Evolutionary conservation across 176 grass and related monocot species (phyloP).

Genomic region (Oryza glumipatula): DNA sequence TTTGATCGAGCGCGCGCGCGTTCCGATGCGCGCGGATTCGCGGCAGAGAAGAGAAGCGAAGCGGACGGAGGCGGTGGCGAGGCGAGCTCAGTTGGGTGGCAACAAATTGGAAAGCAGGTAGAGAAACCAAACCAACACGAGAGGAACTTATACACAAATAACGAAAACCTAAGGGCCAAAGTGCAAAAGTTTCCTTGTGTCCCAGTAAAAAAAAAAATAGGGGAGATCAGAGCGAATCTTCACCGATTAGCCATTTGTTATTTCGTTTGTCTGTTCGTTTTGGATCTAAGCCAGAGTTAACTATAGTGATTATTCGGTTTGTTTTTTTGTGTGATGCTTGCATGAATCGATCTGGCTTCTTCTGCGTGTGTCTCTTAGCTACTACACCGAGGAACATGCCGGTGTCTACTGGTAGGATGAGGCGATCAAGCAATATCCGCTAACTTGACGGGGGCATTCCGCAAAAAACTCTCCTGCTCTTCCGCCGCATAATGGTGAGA

Average conservation of each 20-base stretch:
- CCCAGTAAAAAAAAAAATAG: not conserved
- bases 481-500: conserved; percentile 7
- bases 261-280: not conserved
- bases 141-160: not conserved
- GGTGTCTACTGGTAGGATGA: not conserved
- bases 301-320: not conserved
- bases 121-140: conserved; percentile 6
- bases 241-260: conserved; percentile 22
- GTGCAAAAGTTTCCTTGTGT: not conserved
- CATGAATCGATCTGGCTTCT: conserved; percentile 35
- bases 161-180: not conserved
- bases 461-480: not conserved
- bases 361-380: conserved; percentile 15
- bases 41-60: conserved; percentile 3
- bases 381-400: conserved; percentile 9
- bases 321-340: not conserved
- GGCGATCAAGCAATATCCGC: not conserved
- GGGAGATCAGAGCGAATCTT: conserved; percentile 25
- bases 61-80: conserved; percentile 2
- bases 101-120: conserved; percentile 36
- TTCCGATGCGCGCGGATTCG: conserved; percentile 1
- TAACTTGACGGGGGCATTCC: not conserved
- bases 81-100: conserved; percentile 35
- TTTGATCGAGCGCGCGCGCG: not conserved
- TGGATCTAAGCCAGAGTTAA: not conserved